Percentiles rank a stretch among this genome's conserved stretches.
phyloP scores from a whole-genome alignment of 495 filamentous ascomycete species.

The Haplographium delicatum region DNA sequence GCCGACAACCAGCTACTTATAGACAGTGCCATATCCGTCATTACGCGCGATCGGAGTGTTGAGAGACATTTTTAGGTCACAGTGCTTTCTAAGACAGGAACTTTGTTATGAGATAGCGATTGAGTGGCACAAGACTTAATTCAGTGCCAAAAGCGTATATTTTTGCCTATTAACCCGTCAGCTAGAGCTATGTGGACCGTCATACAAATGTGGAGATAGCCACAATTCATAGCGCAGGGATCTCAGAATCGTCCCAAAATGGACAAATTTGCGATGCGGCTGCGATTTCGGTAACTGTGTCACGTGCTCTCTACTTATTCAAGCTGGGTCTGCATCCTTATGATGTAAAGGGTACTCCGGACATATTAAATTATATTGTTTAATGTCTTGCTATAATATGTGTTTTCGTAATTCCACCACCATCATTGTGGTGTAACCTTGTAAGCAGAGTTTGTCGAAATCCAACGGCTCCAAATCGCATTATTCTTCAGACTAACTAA shows the following conservation, averaged over 20 bases:
- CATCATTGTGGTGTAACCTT: no score
- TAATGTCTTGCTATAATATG: no score
- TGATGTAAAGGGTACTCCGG: not conserved
- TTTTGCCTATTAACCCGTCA: not conserved
- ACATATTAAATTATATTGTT: no score
- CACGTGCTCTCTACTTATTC: not conserved
- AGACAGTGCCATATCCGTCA: not conserved
- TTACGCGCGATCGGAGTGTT: not conserved
- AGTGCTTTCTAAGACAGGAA: not conserved
- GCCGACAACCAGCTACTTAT: not conserved
- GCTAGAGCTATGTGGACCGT: not conserved
- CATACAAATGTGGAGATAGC: not conserved
- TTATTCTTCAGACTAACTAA: no score
- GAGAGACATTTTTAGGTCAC: not conserved
- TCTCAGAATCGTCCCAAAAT: slow-evolving; percentile 1
- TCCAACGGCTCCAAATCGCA: no score
- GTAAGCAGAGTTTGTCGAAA: no score
- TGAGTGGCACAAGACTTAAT: not conserved
- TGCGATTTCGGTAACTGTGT: not conserved
- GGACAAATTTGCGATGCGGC: slow-evolving; percentile 3
- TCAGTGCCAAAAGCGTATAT: not conserved
- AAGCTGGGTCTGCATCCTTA: no score
- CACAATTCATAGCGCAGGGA: not conserved
- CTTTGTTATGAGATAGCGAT: not conserved
- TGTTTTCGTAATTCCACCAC: no score